These are phyloP conservation scores for Ceratobasidium sp. DNA, from an alignment of 1,284 basidiomycete genomes.

Conservation along the genomic window DNA sequence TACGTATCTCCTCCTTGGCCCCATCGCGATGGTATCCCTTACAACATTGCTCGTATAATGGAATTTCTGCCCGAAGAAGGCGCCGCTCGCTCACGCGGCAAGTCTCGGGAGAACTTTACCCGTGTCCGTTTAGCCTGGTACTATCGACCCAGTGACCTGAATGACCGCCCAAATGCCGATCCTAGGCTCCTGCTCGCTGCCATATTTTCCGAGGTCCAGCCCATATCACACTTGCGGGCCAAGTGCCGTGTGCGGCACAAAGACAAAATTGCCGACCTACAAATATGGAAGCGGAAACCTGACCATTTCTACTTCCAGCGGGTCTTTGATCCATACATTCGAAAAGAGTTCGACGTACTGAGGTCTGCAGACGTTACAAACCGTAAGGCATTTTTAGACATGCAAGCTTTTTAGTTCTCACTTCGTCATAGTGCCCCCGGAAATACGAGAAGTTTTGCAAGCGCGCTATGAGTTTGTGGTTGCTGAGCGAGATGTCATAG, in stretches of 20 bases:
- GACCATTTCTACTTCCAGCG: constrained; percentile 96
- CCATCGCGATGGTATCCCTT: constrained; percentile 87
- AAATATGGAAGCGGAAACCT: constrained; percentile 93
- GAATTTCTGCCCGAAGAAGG: constrained; percentile 87
- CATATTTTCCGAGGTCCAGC: constrained; percentile 94
- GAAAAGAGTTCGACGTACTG: constrained; percentile 97
- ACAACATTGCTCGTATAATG: constrained; percentile 94
- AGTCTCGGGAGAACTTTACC: constrained; percentile 66
- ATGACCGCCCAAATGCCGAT: constrained; percentile 83
- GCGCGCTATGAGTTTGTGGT: constrained; percentile 94
- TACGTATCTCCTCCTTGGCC: constrained; percentile 93
- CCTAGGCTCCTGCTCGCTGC: constrained; percentile 89
- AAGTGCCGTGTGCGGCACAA: constrained; percentile 93
- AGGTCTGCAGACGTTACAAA: constrained; percentile 87
- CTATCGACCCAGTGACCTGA: constrained; percentile 89
- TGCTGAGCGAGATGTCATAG: constrained; percentile 89
- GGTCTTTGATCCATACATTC: constrained; percentile 96
- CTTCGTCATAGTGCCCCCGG: constrained; percentile 84
- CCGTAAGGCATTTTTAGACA: constrained; percentile 72
- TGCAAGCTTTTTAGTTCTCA: too few relatives aligned
- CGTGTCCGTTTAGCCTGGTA: constrained; percentile 92
- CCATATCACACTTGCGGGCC: constrained; percentile 87
- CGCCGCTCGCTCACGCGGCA: constrained; percentile 55
- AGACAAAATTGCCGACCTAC: constrained; percentile 91
- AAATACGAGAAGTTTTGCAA: constrained; percentile 78